Base-by-base conservation (phyloP, 2,329 filamentous ascomycete genomes). In the Dothiorella sarmentorum region DNA sequence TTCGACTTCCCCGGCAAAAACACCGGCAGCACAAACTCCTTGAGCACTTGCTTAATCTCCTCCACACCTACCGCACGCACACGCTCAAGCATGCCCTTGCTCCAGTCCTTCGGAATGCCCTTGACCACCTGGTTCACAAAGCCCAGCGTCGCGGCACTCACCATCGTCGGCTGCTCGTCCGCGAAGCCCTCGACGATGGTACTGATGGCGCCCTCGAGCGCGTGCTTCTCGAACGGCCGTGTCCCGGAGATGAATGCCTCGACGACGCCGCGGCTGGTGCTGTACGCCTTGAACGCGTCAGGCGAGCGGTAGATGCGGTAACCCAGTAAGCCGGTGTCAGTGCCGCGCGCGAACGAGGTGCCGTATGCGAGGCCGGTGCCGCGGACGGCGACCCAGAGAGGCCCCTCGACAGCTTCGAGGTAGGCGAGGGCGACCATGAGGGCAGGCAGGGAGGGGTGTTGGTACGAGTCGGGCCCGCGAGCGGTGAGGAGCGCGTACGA, bases 321-420 rank as follows among this genome's bases (percentile, higher is more conserved):
- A 61, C 90, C 87, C 53, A 97, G 77, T 51, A 89, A 84, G 2
- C 93, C 94, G 1, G 85, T 86, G 67, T 94, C 90, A 26, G 90
- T 77, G 68, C 90, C 88, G 44, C 89, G 86, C 43, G 82, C 82
- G 69, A 97, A 96, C 66, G 83, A 85, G 0, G 89, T 87, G 56
- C 92, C 92, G 69, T 99, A 99, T 0, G 94, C 94, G 55, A 97
- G 85, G 43, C 94, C 94, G 42, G 90, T 94, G 58, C 94, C 94
- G 45, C 94, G 90, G 49, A 97, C 89, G 0, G 91, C 90, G 63
- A 88, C 88, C 93, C 94, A 97, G 29, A 99, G 84, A 0, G 94
- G 94, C 0, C 94, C 94, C 73, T 99, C 94, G 17, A 95, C 89
- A 0, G 91, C 87, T 69, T 97, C 92, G 61, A 99, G 87, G 70